Evolutionary conservation across 441 rosid species (phyloP).

Genomic region (Flueggea neowawraea): DNA sequence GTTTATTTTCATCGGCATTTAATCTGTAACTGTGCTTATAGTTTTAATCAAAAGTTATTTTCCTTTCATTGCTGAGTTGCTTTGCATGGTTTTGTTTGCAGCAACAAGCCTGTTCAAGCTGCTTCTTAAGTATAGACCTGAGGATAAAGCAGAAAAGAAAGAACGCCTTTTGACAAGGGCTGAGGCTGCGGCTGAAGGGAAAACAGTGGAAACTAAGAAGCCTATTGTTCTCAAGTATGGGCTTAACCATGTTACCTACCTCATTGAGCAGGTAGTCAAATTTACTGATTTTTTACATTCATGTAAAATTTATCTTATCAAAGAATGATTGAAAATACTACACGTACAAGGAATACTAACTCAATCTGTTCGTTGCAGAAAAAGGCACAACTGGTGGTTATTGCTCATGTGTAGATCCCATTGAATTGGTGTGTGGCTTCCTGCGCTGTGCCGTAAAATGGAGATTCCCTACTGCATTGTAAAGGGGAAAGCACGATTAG

Average conservation of each 20-base stretch:
- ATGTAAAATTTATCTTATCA: no score
- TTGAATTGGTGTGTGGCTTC: constrained; percentile 93
- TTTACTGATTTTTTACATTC: no score
- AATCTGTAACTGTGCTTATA: no score
- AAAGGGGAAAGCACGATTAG: constrained; percentile 88
- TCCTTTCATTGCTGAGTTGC: no score
- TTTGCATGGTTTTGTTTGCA: constrained; percentile 18
- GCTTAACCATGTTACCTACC: constrained; percentile 83
- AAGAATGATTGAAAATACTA: no score
- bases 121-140: constrained; percentile 85
- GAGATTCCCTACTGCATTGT: constrained; percentile 96
- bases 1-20: no score
- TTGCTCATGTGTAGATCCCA: constrained; percentile 95
- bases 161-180: constrained; percentile 78
- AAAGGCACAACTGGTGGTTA: constrained; percentile 88
- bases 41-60: no score
- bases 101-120: constrained; percentile 73
- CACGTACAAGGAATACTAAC: no score
- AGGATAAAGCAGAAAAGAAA: constrained; percentile 84
- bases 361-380: constrained; percentile 40
- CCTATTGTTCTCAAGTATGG: constrained; percentile 86
- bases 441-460: constrained; percentile 91
- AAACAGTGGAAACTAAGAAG: constrained; percentile 68
- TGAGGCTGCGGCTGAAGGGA: constrained; percentile 82
- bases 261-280: constrained; percentile 55